Conservation (phyloP, 2,329 filamentous ascomycete genomes). For the Furcasterigmium furcatum region DNA sequence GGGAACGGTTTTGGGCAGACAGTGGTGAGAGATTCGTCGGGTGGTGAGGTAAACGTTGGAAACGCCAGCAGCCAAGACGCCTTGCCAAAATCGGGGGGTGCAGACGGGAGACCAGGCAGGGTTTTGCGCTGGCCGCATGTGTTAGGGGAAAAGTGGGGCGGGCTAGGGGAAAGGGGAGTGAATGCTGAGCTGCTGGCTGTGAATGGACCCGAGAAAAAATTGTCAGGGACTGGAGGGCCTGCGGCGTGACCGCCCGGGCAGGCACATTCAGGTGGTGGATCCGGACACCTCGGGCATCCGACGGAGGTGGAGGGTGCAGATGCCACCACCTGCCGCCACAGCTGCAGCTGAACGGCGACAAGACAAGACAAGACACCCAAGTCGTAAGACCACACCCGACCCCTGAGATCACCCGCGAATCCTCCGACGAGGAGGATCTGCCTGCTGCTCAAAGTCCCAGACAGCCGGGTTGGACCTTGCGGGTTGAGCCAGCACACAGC, state of each 20-base stretch:
- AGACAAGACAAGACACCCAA: no score
- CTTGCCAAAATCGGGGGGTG: not conserved
- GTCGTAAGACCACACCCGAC: no score
- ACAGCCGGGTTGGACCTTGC: no score
- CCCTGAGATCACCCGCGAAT: no score
- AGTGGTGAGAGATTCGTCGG: not conserved
- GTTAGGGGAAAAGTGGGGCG: not conserved
- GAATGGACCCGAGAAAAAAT: not conserved
- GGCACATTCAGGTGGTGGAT: no score
- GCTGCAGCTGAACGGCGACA: no score
- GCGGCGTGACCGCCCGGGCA: no score
- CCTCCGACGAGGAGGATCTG: no score
- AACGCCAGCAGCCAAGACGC: not conserved
- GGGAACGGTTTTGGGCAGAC: not conserved
- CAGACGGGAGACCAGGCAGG: not conserved
- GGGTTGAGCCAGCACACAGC: no score
- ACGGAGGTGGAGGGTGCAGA: not conserved
- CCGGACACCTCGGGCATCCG: not conserved
- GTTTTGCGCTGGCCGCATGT: not conserved
- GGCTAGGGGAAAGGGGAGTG: not conserved
- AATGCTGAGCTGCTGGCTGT: no score
- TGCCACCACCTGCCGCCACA: not conserved
- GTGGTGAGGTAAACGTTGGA: not conserved
- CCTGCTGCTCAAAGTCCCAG: no score
- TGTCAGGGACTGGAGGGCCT: not conserved